Evolutionary conservation across 192 early-diverging fungal genomes (phyloP).

Genomic region (Jimgerdemannia flammicorona): DNA sequence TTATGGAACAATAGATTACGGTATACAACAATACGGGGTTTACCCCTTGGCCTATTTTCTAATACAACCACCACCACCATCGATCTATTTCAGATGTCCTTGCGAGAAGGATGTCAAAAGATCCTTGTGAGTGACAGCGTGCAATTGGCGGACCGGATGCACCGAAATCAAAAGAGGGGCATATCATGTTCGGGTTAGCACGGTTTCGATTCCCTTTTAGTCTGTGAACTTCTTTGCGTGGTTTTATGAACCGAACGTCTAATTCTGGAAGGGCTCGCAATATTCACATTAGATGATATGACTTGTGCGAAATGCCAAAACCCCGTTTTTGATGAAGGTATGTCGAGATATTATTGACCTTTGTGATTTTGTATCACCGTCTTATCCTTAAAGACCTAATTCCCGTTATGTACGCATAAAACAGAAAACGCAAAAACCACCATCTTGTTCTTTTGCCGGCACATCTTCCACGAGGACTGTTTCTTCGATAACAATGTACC

Average conservation of each 20-base stretch:
- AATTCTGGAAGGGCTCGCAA: slow-evolving; percentile 7
- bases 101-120: slow-evolving; percentile 87
- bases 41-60: background rate
- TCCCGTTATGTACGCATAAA: background rate
- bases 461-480: slow-evolving; percentile 84
- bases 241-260: background rate
- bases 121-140: slow-evolving; percentile 88
- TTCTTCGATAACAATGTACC: slow-evolving; percentile 58
- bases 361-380: no score
- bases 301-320: slow-evolving; percentile 44
- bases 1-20: background rate
- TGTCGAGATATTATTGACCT: no score
- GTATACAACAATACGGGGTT: no score
- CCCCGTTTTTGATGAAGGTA: slow-evolving; percentile 34
- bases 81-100: slow-evolving; percentile 52
- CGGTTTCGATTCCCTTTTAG: slow-evolving; percentile 24
- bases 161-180: slow-evolving; percentile 63
- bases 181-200: slow-evolving; percentile 50
- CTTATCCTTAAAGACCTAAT: background rate
- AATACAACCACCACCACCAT: background rate
- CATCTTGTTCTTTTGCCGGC: slow-evolving; percentile 90
- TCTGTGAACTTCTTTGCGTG: background rate
- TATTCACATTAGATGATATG: slow-evolving; percentile 18
- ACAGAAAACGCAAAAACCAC: slow-evolving; percentile 31
- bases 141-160: slow-evolving; percentile 67